phyloP scores from a whole-genome alignment of 345 rosid genomes.

The Citrus inodora region DNA sequence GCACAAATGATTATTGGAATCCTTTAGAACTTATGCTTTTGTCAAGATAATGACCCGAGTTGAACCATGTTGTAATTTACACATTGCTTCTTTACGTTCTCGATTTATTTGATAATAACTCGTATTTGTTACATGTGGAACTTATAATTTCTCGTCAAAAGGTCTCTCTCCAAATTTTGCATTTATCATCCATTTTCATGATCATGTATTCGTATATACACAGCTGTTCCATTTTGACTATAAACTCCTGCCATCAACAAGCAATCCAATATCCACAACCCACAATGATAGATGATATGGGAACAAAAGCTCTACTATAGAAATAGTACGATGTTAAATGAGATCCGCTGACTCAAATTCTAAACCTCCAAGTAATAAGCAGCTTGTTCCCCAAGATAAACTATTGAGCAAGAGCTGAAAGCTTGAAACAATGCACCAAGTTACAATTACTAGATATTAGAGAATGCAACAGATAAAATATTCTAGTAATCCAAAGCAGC shows the following conservation, averaged over 20 bases:
- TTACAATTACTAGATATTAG: not conserved
- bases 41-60: not conserved
- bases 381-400: too few species aligned
- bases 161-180: not conserved
- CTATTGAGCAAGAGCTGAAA: not conserved
- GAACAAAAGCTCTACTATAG: not conserved
- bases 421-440: not conserved
- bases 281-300: too few species aligned
- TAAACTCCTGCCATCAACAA: too few species aligned
- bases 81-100: not conserved
- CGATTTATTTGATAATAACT: not conserved
- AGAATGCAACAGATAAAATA: not conserved
- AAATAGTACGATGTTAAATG: not conserved
- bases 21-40: not conserved
- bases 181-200: too few species aligned
- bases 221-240: too few species aligned
- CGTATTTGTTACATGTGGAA: not conserved
- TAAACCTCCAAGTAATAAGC: not conserved
- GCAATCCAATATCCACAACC: not conserved
- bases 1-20: constrained; percentile 52
- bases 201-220: too few species aligned
- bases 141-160: not conserved
- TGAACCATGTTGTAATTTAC: not conserved
- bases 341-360: not conserved
- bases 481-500: not conserved